Percentiles rank a stretch among this genome's conserved stretches.
Conservation (phyloP, 306 rosid species). For the Albizia julibrissin region DNA sequence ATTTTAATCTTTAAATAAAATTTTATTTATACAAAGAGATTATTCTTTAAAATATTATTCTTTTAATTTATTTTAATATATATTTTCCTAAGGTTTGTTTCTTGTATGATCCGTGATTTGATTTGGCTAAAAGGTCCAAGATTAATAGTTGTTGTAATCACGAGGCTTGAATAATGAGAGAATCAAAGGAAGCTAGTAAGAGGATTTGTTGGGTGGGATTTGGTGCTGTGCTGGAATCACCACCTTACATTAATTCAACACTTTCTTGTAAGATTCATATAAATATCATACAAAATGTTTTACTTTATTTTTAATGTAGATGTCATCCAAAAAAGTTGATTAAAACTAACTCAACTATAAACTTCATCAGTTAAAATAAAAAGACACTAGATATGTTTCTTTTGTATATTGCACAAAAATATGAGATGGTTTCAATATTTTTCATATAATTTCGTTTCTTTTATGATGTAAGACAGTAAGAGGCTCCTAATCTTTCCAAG, state of each 20-base stretch:
- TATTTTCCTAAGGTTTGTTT: background rate
- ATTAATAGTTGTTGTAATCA: background rate
- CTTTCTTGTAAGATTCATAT: background rate
- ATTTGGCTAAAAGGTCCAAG: background rate
- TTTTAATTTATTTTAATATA: background rate
- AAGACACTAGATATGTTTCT: no score
- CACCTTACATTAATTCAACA: background rate
- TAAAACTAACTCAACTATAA: no score
- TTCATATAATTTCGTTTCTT: background rate
- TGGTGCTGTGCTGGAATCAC: constrained; percentile 1
- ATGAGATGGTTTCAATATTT: no score
- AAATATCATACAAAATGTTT: background rate
- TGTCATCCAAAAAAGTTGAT: no score
- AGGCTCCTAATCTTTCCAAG: constrained; percentile 33
- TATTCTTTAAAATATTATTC: background rate
- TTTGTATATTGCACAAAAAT: no score
- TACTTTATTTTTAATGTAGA: background rate
- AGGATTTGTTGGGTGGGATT: constrained; percentile 33
- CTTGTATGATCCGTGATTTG: background rate
- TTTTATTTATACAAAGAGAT: background rate
- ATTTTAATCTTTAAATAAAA: background rate
- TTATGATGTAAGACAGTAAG: background rate
- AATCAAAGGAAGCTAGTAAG: constrained; percentile 31
- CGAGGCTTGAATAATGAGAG: constrained; percentile 17
- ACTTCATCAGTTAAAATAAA: no score